These are phyloP conservation scores for Aurinia saxatilis DNA, from an alignment of 345 rosid species.

Conservation along the genomic window DNA sequence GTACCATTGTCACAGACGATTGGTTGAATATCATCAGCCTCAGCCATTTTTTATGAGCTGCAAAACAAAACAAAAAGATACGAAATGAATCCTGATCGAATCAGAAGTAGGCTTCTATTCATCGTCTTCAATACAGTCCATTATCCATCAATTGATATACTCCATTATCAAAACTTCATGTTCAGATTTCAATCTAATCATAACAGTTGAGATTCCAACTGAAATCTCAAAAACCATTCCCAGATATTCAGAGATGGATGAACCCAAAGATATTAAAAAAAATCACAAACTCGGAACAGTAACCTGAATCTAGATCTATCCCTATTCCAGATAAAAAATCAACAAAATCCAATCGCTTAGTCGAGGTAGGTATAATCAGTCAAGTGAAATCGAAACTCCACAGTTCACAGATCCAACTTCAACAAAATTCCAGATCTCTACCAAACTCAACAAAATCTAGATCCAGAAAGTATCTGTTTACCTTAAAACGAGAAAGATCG, in stretches of 20 bases:
- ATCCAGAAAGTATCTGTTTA: slow-evolving; percentile 28
- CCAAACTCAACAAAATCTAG: slow-evolving; percentile 7
- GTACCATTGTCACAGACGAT: slow-evolving; percentile 42
- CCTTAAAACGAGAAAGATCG: slow-evolving; percentile 23
- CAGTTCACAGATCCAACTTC: slow-evolving; percentile 3
- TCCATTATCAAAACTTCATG: slow-evolving; percentile 2
- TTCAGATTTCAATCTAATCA: too few relatives aligned
- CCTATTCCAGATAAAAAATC: neutral
- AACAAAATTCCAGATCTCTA: slow-evolving; percentile 13
- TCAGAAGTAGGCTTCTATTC: neutral
- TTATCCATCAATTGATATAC: neutral
- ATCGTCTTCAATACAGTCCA: slow-evolving; percentile 6
- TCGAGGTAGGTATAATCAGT: slow-evolving; percentile 16
- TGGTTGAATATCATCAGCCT: slow-evolving; percentile 37
- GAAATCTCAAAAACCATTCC: slow-evolving; percentile 7
- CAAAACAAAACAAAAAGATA: neutral
- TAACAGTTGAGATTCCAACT: neutral
- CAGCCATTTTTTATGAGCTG: slow-evolving; percentile 32
- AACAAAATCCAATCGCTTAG: neutral
- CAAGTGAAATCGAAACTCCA: slow-evolving; percentile 3
- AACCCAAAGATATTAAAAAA: too few relatives aligned
- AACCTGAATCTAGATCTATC: slow-evolving; percentile 16
- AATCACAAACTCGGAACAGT: too few relatives aligned
- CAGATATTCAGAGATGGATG: too few relatives aligned
- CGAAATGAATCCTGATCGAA: neutral